These are phyloP conservation scores for Kappamyces sp. DNA, from an alignment of 192 early-diverging fungal genomes.

Conservation along the genomic window DNA sequence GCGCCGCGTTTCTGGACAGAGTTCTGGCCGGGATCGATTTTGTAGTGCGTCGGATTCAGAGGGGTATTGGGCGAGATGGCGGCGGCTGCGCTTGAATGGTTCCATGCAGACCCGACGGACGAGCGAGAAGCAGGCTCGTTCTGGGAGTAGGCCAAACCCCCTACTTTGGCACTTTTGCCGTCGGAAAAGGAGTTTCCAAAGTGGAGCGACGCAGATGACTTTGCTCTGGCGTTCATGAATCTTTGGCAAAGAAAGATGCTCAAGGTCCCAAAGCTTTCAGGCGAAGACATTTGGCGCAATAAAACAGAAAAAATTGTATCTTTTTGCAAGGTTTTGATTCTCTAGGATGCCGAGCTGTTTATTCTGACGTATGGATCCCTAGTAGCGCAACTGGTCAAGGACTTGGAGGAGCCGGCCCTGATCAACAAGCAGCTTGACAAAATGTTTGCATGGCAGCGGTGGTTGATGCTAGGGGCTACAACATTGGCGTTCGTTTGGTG, in stretches of 20 bases:
- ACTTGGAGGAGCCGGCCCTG: slow-evolving; percentile 83
- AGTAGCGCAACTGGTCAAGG: slow-evolving; percentile 89
- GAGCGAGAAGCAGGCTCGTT: no score
- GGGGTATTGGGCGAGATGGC: no score
- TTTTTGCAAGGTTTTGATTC: neutral
- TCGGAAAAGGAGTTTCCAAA: no score
- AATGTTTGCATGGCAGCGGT: slow-evolving; percentile 58
- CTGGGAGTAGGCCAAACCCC: no score
- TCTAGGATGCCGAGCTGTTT: slow-evolving; percentile 85
- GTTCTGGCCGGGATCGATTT: no score
- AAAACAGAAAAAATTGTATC: slow-evolving; percentile 91
- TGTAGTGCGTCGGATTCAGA: no score
- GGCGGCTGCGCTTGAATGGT: no score
- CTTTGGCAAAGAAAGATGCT: neutral
- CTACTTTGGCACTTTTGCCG: no score
- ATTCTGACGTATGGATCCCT: slow-evolving; percentile 96
- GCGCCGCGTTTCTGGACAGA: no score
- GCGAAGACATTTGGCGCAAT: slow-evolving; percentile 95
- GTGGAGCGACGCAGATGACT: no score
- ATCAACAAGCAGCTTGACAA: slow-evolving; percentile 97
- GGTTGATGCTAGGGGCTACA: slow-evolving; percentile 75
- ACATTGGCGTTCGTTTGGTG: slow-evolving; percentile 90
- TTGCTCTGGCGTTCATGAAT: no score
- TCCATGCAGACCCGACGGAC: no score
- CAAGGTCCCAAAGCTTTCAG: slow-evolving; percentile 28